Base-by-base conservation (phyloP, 345 rosid genomes). In the Gossypium sturtianum region DNA sequence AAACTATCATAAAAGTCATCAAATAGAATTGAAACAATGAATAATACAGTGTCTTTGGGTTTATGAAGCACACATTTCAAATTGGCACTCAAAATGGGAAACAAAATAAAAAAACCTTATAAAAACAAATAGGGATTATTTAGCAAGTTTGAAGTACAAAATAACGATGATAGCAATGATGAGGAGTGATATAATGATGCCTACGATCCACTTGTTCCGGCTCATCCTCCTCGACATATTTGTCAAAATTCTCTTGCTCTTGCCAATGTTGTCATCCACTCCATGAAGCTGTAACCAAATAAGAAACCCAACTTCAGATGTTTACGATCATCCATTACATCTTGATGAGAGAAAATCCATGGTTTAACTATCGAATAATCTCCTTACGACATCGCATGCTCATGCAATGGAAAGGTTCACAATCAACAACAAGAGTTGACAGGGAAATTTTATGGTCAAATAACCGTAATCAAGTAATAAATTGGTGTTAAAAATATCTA, bases 131-230 rank as follows among this genome's bases (percentile, higher is more conserved):
- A 19, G 45, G 9, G 71, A 70, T 71, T 84, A 87, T 70, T 85
- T 78, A 20, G 75, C 66, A 80, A 93, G 92, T 85, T 94, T 92
- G 84, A 92, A 90, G 87, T 89, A 88, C 82, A 92, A 74, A 76
- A 92, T 78, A 77, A 88, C 41, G 71, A 74, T 45, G 75, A 92
- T 84, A n/a, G 87, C 94, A 47, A 87, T 59, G 15, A 87, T 65
- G 62, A 95, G 91, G 63, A 88, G 92, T 0, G 78, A 81, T 11
- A 90, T 58, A 43, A 93, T 76, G 63, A 75, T 73, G 67, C 94
- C 89, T 11, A 91, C 79, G 52, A 87, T 91, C 92, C 94, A 95
- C 76, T 93, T 95, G 94, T 93, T 95, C 84, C 80, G 84, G 85
- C 76, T 85, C 93, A 93, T 89, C 82, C 97, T 90, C 86, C 90